These are phyloP conservation scores for Zhuliangozyma parablackwelliae DNA, from an alignment of 1,139 yeast genomes.

Conservation along the genomic window DNA sequence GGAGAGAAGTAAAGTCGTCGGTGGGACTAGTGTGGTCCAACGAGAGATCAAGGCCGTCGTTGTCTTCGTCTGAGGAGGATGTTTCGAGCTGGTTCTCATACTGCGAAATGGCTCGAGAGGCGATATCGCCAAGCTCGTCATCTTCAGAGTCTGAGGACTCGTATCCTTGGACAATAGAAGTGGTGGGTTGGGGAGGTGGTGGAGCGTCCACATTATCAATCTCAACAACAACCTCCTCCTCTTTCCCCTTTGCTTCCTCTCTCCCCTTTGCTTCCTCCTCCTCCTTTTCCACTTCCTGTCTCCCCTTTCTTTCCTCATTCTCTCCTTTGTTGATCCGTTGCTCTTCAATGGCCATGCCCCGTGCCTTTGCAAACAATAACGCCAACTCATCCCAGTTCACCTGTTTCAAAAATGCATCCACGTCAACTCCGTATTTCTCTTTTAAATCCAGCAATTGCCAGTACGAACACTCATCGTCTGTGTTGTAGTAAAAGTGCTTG, in stretches of 20 bases:
- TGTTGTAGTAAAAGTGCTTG: conserved; percentile 31
- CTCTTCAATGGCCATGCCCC: conserved; percentile 20
- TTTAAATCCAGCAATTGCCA: conserved; percentile 33
- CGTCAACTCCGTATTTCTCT: conserved; percentile 12
- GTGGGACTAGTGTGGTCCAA: conserved; percentile 14
- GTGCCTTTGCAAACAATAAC: conserved; percentile 26
- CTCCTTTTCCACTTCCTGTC: conserved; percentile 4
- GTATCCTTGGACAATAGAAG: conserved; percentile 9
- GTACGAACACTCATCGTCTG: conserved; percentile 15
- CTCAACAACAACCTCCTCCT: not conserved
- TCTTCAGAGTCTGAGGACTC: conserved; percentile 13
- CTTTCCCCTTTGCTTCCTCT: conserved; percentile 9
- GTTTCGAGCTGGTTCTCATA: conserved; percentile 4
- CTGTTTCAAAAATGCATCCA: conserved; percentile 14
- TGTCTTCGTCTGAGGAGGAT: conserved; percentile 2
- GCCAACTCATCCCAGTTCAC: conserved; percentile 30
- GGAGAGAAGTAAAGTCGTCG: conserved; percentile 17
- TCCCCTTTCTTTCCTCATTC: conserved; percentile 1
- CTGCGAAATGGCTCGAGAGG: conserved; percentile 5
- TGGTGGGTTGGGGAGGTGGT: not conserved
- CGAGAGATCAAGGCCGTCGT: conserved; percentile 16
- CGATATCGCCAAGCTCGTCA: conserved; percentile 7
- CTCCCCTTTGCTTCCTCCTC: conserved; percentile 6
- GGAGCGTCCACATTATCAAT: not conserved
- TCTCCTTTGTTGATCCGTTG: conserved; percentile 1